phyloP scores from a whole-genome alignment of 2,329 filamentous ascomycete genomes.

The Fusarium hainanense region DNA sequence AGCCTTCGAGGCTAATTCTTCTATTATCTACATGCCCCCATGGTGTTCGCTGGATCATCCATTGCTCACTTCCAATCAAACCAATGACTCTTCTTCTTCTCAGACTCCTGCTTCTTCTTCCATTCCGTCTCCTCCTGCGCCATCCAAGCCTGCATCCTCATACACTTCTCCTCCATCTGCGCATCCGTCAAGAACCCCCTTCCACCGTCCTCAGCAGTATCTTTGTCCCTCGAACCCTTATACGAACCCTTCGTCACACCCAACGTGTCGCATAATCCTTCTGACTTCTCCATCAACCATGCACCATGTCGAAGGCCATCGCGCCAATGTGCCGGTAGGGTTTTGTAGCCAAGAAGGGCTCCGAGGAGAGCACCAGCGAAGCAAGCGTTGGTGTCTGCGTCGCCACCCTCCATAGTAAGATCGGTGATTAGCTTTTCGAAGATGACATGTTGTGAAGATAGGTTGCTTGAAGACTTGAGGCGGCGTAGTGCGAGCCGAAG shows the following conservation, averaged over 20 bases:
- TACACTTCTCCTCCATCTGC: constrained; percentile 52
- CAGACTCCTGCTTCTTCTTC: constrained; percentile 40
- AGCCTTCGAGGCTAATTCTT: too few species aligned
- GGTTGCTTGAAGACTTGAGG: constrained; percentile 25
- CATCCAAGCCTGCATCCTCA: constrained; percentile 50
- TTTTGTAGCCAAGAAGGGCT: constrained; percentile 58
- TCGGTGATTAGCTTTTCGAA: constrained; percentile 62
- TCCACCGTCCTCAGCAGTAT: constrained; percentile 57
- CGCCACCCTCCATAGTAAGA: constrained; percentile 63
- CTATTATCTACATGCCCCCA: too few species aligned
- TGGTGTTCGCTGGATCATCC: not conserved
- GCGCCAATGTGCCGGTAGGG: constrained; percentile 61
- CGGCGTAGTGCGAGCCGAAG: constrained; percentile 58
- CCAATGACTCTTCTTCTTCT: constrained; percentile 41
- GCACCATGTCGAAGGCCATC: constrained; percentile 57
- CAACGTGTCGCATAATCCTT: constrained; percentile 53
- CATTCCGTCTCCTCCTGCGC: constrained; percentile 45
- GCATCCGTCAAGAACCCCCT: constrained; percentile 52
- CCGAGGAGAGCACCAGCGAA: constrained; percentile 63
- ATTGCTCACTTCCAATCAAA: constrained; percentile 34
- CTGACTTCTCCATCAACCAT: constrained; percentile 59
- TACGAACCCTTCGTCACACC: constrained; percentile 52
- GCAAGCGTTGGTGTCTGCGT: constrained; percentile 66
- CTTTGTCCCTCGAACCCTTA: constrained; percentile 51
- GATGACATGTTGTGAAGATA: constrained; percentile 39